These are phyloP conservation scores for Ceratocystis alfenasii DNA, from an alignment of 2,329 filamentous ascomycete genomes.

Conservation along the genomic window DNA sequence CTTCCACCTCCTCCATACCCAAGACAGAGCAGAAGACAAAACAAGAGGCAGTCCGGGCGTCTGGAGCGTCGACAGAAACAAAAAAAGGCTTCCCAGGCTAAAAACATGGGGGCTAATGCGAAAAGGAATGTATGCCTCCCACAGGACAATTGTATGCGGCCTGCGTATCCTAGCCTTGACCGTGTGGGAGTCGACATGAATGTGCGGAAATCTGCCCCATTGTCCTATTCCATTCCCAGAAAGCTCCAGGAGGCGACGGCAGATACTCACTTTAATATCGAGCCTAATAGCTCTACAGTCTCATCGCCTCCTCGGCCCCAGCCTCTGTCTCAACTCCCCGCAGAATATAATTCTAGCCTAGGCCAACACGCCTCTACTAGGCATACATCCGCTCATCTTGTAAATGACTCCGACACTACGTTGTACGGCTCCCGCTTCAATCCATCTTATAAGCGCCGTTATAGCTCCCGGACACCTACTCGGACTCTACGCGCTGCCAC, in stretches of 20 bases:
- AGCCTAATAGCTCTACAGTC: neutral
- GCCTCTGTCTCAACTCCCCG: too few relatives aligned
- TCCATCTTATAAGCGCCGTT: neutral
- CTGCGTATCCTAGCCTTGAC: neutral
- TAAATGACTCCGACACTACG: neutral
- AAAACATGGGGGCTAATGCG: neutral
- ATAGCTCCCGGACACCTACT: neutral
- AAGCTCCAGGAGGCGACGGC: too few relatives aligned
- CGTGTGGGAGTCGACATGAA: too few relatives aligned
- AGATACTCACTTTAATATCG: too few relatives aligned
- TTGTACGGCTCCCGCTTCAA: slow-evolving; percentile 16
- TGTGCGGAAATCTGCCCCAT: too few relatives aligned
- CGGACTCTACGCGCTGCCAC: neutral
- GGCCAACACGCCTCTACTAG: neutral
- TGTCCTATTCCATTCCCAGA: too few relatives aligned
- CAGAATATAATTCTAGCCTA: neutral
- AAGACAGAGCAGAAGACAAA: neutral
- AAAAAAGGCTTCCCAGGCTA: neutral
- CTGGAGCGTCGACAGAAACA: neutral
- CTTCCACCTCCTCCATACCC: neutral
- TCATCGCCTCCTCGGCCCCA: neutral
- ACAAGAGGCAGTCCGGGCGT: neutral
- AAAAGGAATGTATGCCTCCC: too few relatives aligned
- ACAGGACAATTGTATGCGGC: neutral
- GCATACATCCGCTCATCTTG: neutral